Evolutionary conservation across 345 rosid species (phyloP), one percentile per base, ranked within the genome.

Genomic region (Cardamine occulta): DNA sequence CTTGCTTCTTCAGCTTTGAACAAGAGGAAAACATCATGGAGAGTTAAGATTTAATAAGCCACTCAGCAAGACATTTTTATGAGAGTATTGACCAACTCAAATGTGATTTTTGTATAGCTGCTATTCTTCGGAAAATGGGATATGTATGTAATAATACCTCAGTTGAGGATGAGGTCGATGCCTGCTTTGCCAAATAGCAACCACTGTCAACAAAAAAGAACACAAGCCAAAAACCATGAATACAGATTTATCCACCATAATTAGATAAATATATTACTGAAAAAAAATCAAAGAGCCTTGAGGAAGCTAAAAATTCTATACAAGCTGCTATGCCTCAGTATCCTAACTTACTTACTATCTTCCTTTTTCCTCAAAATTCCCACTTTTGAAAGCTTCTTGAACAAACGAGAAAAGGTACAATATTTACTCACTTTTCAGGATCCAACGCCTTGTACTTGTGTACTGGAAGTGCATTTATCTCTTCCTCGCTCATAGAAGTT

Each of bases 401-500:
- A 48, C 12, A 2, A 60, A 15, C 32, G 70, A 44, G 42, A 40
- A 63, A 61, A 42, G 31, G 19, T 71, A 21, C 28, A 66, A 51
- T 18, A 31, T 8, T 40, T 2, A 62, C 79, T 79, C 67, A 86
- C 89, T 79, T 82, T 74, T 79, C 82, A 78, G 86, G 80, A 69
- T 82, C 78, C 78, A 87, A 62, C 48, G 74, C 84, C 84, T 89
- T 95, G 70, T 90, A 90, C 80, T 88, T 87, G 76, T 89, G 97
- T 70, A 95, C 88, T 54, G 99, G 98, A 52, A 92, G 86, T 37
- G 91, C 88, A 78, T 90, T 90, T 72, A 95, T 95, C 89, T 92
- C 97, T 80, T 90, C 98, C 68, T 95, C 99, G 4, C 86, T 95
- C 99, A 92, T 92, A 21, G 98, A 95, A 49, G 77, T 78, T 21